Conservation (phyloP, 371 early-diverging fungal genomes). For the Mucor lusitanicus region DNA sequence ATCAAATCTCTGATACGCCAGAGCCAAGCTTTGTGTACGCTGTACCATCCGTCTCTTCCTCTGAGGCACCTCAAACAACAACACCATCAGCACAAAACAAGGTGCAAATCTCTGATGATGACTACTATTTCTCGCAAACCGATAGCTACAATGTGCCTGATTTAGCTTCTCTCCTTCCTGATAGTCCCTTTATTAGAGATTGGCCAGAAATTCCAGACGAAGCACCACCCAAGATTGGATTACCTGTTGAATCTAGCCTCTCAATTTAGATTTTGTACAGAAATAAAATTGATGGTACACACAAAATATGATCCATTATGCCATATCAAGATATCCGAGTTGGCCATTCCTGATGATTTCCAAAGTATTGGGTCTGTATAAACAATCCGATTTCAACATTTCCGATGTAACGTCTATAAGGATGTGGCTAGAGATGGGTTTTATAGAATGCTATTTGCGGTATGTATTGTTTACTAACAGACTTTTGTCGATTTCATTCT, state of each 20-base stretch:
- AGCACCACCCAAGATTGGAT: neutral
- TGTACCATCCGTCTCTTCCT: neutral
- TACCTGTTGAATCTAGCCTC: neutral
- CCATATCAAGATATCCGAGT: neutral
- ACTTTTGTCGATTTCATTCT: too few relatives aligned
- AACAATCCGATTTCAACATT: neutral
- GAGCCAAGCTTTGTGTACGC: neutral
- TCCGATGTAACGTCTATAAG: too few relatives aligned
- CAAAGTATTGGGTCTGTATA: neutral
- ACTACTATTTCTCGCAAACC: neutral
- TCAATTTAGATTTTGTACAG: neutral
- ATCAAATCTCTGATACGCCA: neutral
- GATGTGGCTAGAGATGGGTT: too few relatives aligned
- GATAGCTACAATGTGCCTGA: neutral
- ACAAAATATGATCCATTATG: neutral
- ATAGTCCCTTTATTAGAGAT: neutral
- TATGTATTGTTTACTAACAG: too few relatives aligned
- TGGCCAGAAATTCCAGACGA: neutral
- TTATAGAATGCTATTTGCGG: too few relatives aligned
- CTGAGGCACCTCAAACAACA: neutral
- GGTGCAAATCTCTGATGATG: neutral
- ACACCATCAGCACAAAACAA: neutral
- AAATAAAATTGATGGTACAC: neutral
- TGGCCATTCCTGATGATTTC: neutral
- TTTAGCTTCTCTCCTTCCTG: neutral